A percentile compares a stretch with the other conserved stretches of the same genome.
phyloP scores from a whole-genome alignment of 495 filamentous ascomycete genomes.

The Penicillium herquei region DNA sequence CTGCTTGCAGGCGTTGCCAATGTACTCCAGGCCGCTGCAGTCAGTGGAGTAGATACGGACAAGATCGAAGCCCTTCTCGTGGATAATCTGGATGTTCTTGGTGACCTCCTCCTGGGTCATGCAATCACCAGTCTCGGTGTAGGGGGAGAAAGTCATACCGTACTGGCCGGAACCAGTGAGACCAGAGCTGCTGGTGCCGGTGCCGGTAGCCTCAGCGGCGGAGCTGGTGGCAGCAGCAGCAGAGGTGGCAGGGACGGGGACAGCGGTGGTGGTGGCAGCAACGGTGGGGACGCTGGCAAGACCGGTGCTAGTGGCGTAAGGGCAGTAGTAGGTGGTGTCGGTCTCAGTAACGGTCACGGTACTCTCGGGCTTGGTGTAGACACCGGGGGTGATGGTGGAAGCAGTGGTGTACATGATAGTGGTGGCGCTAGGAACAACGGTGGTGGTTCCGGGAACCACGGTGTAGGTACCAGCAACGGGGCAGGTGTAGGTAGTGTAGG shows the following conservation, averaged over 20 bases:
- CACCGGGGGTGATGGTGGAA: slow-evolving; percentile 64
- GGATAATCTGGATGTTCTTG: slow-evolving; percentile 66
- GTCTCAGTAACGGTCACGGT: slow-evolving; percentile 68
- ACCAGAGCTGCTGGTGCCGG: slow-evolving; percentile 14
- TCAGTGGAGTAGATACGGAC: slow-evolving; percentile 92
- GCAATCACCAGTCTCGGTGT: slow-evolving; percentile 61
- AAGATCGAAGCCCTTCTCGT: slow-evolving; percentile 69
- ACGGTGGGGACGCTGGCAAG: slow-evolving; percentile 22
- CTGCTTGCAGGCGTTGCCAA: slow-evolving; percentile 61
- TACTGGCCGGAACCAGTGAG: slow-evolving; percentile 46
- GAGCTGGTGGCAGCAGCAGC: slow-evolving; percentile 14
- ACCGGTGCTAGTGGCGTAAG: slow-evolving; percentile 54
- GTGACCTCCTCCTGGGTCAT: slow-evolving; percentile 60
- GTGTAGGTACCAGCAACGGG: slow-evolving; percentile 78
- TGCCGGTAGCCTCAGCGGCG: slow-evolving; percentile 14
- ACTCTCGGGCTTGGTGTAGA: slow-evolving; percentile 68
- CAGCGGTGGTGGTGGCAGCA: slow-evolving; percentile 20
- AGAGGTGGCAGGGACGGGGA: slow-evolving; percentile 15
- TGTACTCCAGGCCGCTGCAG: slow-evolving; percentile 74
- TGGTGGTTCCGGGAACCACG: slow-evolving; percentile 65
- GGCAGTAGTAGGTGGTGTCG: slow-evolving; percentile 69
- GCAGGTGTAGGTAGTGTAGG: slow-evolving; percentile 75
- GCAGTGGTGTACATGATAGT: slow-evolving; percentile 65
- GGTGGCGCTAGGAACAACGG: slow-evolving; percentile 51
- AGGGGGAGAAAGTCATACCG: slow-evolving; percentile 93